Percentiles rank a stretch among this genome's conserved stretches.
Conservation (phyloP, 2,329 filamentous ascomycete genomes). For the Exophiala oligosperma region DNA sequence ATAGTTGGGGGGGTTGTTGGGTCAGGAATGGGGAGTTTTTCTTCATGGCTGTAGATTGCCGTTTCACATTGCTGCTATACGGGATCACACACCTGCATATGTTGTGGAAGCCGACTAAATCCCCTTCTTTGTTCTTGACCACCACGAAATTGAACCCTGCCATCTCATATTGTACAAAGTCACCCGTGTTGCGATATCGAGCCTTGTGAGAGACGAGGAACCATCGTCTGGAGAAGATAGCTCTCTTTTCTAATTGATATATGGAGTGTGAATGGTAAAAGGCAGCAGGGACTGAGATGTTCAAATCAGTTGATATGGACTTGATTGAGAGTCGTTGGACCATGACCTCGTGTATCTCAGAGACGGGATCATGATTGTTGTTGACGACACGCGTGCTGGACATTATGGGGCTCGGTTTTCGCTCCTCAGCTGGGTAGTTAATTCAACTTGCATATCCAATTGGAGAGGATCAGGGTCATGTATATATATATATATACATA, state of each 20-base stretch:
- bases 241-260: constrained; percentile 51
- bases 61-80: no score
- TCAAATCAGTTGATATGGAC: constrained; percentile 14
- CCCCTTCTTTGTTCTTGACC: constrained; percentile 49
- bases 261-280: constrained; percentile 52
- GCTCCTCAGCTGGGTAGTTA: no score
- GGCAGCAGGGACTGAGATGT: constrained; percentile 45
- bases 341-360: constrained; percentile 13
- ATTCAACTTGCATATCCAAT: no score
- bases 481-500: background rate
- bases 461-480: background rate
- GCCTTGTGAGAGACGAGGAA: constrained; percentile 40
- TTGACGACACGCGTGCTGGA: background rate
- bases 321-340: constrained; percentile 14
- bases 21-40: background rate
- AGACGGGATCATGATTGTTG: background rate
- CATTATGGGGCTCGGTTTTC: no score
- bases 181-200: constrained; percentile 52
- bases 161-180: constrained; percentile 22
- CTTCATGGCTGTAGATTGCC: no score
- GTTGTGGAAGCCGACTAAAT: constrained; percentile 63
- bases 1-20: background rate
- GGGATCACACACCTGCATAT: constrained; percentile 47
- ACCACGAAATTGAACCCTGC: constrained; percentile 58
- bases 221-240: constrained; percentile 54